Conservation (phyloP, 176 grass and related monocot genomes). For the Canna indica region DNA sequence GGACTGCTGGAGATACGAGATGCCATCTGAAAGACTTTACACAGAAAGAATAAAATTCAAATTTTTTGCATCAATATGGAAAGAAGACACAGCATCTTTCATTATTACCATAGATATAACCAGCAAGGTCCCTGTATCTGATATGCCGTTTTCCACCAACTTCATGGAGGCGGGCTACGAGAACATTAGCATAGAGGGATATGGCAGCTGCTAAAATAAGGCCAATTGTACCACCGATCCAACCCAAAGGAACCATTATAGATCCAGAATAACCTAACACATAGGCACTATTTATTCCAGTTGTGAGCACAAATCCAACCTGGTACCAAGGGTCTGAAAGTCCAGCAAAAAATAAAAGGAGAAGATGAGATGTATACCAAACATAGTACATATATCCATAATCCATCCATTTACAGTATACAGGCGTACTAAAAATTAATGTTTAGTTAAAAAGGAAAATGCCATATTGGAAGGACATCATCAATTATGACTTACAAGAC, state of each 20-base stretch:
- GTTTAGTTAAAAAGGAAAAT: not conserved
- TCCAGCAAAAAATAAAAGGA: not conserved
- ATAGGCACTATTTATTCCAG: constrained; percentile 88
- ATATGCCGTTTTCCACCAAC: constrained; percentile 80
- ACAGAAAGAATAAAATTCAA: not conserved
- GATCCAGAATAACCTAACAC: constrained; percentile 91
- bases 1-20: not conserved
- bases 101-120: constrained; percentile 77
- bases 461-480: not conserved
- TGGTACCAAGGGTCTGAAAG: constrained; percentile 99
- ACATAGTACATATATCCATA: not conserved
- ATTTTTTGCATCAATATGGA: not conserved
- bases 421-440: not conserved
- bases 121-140: constrained; percentile 97
- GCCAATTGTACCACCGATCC: constrained; percentile 54
- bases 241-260: constrained; percentile 77
- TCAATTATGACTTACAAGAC: not conserved
- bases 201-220: constrained; percentile 75
- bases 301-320: constrained; percentile 79
- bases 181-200: constrained; percentile 83
- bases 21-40: not conserved
- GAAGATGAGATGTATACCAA: not conserved
- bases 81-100: not conserved
- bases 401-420: not conserved
- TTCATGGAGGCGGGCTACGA: constrained; percentile 78